Evolutionary conservation across 345 rosid species (phyloP).

Genomic region (Mercurialis annua): DNA sequence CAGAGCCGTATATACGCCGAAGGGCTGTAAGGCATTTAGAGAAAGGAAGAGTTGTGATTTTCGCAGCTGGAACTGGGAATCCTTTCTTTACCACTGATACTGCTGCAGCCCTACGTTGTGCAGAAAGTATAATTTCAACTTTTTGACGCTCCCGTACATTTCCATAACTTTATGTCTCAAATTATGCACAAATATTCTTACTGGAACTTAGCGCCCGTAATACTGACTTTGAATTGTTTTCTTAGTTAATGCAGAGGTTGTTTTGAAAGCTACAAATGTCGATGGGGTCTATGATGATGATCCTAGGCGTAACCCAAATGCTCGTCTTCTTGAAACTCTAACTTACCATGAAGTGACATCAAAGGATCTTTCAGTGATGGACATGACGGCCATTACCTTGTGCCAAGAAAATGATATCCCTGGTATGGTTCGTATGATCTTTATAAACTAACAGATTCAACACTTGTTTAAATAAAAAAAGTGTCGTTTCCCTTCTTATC

Average conservation of each 20-base stretch:
- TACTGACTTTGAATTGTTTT: conserved; percentile 8
- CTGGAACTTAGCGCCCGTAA: conserved; percentile 6
- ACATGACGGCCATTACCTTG: conserved; percentile 91
- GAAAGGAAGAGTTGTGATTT: conserved; percentile 96
- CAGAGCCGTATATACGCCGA: conserved; percentile 91
- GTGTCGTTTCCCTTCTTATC: too few relatives aligned
- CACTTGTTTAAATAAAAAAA: neutral
- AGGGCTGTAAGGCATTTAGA: conserved; percentile 88
- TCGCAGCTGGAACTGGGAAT: conserved; percentile 95
- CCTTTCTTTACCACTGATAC: conserved; percentile 98
- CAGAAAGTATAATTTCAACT: conserved; percentile 56
- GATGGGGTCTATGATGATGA: conserved; percentile 88
- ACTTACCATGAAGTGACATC: conserved; percentile 87
- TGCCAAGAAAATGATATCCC: conserved; percentile 98
- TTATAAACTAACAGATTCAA: neutral
- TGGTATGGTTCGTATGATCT: conserved; percentile 40
- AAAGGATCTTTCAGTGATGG: conserved; percentile 93
- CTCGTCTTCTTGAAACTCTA: conserved; percentile 64
- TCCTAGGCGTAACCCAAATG: conserved; percentile 79
- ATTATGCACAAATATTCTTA: neutral
- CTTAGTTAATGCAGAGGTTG: conserved; percentile 90
- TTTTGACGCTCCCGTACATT: neutral
- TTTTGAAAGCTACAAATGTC: conserved; percentile 89
- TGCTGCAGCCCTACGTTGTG: conserved; percentile 95
- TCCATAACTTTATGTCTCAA: neutral